Percentiles rank a stretch among this genome's conserved stretches.
Conservation (phyloP, 2,329 filamentous ascomycete species). For the Aspergillus sp. region DNA sequence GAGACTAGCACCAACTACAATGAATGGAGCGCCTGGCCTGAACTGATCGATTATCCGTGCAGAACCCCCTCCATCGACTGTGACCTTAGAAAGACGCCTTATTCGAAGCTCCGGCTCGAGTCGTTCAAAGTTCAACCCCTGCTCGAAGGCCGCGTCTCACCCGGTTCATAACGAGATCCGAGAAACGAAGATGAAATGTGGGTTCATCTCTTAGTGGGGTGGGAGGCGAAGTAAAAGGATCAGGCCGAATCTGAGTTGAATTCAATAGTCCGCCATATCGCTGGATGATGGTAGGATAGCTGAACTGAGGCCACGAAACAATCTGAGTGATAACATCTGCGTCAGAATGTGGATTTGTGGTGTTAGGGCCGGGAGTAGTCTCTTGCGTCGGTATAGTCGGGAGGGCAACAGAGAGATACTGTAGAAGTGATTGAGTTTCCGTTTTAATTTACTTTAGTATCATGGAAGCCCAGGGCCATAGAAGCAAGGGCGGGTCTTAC, state of each 20-base stretch:
- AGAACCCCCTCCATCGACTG: slow-evolving; percentile 3
- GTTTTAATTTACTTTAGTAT: too few relatives aligned
- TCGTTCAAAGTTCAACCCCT: slow-evolving; percentile 9
- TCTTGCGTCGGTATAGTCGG: slow-evolving; percentile 8
- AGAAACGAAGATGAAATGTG: slow-evolving; percentile 9
- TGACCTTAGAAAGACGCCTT: slow-evolving; percentile 3
- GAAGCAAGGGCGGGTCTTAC: too few relatives aligned
- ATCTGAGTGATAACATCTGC: too few relatives aligned
- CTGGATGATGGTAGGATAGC: slow-evolving; percentile 10
- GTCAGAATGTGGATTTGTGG: slow-evolving; percentile 9
- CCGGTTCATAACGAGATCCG: slow-evolving; percentile 4
- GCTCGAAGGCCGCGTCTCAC: slow-evolving; percentile 10
- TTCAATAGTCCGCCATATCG: slow-evolving; percentile 10
- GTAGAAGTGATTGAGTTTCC: too few relatives aligned
- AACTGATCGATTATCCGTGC: slow-evolving; percentile 11
- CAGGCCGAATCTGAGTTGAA: slow-evolving; percentile 8
- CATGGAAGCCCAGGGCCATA: too few relatives aligned
- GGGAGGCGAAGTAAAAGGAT: slow-evolving; percentile 12
- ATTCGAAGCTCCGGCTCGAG: slow-evolving; percentile 4
- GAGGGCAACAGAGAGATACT: slow-evolving; percentile 10
- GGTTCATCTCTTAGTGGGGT: slow-evolving; percentile 11
- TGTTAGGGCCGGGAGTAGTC: slow-evolving; percentile 3
- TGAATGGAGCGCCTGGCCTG: slow-evolving; percentile 13
- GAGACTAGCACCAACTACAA: slow-evolving; percentile 1
- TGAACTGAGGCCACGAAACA: slow-evolving; percentile 14